phyloP scores from a whole-genome alignment of 2,329 filamentous ascomycete species.

The Penicillium brevicompactum region DNA sequence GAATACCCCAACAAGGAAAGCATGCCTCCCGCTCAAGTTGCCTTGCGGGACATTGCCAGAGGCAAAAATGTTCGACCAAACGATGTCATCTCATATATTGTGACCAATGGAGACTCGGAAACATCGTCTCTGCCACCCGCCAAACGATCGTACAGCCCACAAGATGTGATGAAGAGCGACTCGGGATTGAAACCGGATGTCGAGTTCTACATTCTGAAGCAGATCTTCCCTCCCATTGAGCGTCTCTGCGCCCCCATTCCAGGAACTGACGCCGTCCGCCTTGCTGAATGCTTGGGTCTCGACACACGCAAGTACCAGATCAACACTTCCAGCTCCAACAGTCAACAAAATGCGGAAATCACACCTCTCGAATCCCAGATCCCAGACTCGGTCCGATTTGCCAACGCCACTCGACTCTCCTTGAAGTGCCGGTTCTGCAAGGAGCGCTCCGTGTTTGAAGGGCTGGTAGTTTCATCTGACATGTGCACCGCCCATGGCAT shows the following conservation, averaged over 20 bases:
- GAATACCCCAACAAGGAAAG: constrained; percentile 93
- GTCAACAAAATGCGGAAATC: constrained; percentile 67
- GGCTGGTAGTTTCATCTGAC: constrained; percentile 62
- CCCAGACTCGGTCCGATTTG: constrained; percentile 86
- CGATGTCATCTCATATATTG: constrained; percentile 95
- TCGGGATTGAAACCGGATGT: constrained; percentile 80
- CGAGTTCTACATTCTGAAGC: constrained; percentile 98
- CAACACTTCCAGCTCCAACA: constrained; percentile 57
- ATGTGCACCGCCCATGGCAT: constrained; percentile 74
- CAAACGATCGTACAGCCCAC: constrained; percentile 84
- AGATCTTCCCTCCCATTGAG: constrained; percentile 97
- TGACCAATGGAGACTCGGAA: constrained; percentile 69
- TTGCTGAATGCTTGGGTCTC: constrained; percentile 91
- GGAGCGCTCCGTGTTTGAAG: constrained; percentile 71
- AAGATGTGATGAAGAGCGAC: constrained; percentile 79
- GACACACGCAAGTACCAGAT: constrained; percentile 86
- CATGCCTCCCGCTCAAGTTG: constrained; percentile 97
- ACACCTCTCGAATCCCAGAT: constrained; percentile 93
- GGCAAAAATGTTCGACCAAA: constrained; percentile 89
- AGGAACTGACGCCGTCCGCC: constrained; percentile 84
- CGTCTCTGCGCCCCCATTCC: constrained; percentile 94
- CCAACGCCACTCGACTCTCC: constrained; percentile 72
- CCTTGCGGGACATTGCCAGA: constrained; percentile 79
- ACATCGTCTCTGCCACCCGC: constrained; percentile 66
- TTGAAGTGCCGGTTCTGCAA: constrained; percentile 84